Evolutionary conservation across 2,329 filamentous ascomycete genomes (phyloP), one percentile per base, ranked within the genome.

Genomic region (Sphaerulina populicola): DNA sequence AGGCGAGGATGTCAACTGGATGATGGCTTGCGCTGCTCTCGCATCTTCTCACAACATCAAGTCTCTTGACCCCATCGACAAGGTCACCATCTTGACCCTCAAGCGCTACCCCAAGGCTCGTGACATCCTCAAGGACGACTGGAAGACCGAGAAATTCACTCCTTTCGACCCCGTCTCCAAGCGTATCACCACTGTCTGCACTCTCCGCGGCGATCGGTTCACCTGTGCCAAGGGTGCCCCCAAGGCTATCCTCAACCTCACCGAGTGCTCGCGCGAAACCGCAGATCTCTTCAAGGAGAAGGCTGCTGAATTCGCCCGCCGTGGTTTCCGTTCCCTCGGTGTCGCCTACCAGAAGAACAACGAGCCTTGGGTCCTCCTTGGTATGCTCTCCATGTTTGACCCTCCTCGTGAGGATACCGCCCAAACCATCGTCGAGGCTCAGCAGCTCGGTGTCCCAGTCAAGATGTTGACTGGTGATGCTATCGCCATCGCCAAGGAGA

Each of bases 381-480:
- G 84, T 69, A 82, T 88, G 74, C 77, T 88, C 69, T 85, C 84
- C 65, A 86, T 88, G 81, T 88, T 88, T 73, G 84, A 88, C 68
- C 84, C 84, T 65, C 84, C 84, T 56, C 83, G 84, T 75, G 83
- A 86, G 64, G 84, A 88, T 69, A 88, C 85, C 56, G 84, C 84
- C 59, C 83, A 86, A 73, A 88, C 84, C 59, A 87, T 88, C 65
- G 74, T 85, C 64, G 83, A 88, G 72, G 83, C 84, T 57, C 81
- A 86, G 69, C 78, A 83, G 68, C 82, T 88, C 52, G 84, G 84
- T 75, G 82, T 88, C 31, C 81, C 79, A 59, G 84, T 88, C 61
- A 88, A 88, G 80, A 88, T 88, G 84, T 74, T 88, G 70, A 88
- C 84, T 72, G 84, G 84, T 78, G 84, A 88, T 67, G 84, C 84